phyloP scores from a whole-genome alignment of 306 rosid species.

The Casuarina glauca region DNA sequence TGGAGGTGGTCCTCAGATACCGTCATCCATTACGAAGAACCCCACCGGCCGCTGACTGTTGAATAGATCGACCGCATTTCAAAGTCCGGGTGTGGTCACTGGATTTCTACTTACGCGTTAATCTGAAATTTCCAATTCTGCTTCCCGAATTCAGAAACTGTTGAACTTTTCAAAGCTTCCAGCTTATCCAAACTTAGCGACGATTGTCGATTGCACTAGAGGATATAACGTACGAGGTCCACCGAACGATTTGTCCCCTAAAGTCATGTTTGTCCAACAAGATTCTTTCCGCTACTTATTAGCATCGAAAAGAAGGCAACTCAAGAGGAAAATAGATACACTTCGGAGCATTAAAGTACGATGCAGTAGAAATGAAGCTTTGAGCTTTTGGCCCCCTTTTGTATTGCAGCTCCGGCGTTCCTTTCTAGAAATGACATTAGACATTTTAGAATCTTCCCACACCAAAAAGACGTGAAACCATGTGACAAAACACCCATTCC shows the following conservation, averaged over 20 bases:
- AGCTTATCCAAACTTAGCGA: neutral
- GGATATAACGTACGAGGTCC: no score
- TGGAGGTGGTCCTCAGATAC: neutral
- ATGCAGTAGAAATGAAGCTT: neutral
- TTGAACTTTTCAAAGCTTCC: neutral
- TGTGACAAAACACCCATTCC: no score
- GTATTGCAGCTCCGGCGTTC: neutral
- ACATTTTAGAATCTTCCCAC: no score
- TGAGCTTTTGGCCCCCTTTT: neutral
- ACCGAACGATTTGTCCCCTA: no score
- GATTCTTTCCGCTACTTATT: no score
- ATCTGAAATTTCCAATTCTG: neutral
- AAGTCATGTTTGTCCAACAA: no score
- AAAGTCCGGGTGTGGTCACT: neutral
- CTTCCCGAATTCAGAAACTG: neutral
- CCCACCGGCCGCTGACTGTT: neutral
- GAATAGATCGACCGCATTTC: neutral
- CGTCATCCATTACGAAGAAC: constrained; percentile 7
- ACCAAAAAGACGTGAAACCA: no score
- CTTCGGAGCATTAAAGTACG: neutral
- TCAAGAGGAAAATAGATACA: neutral
- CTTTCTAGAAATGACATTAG: no score
- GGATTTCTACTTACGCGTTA: neutral
- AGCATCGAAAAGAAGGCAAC: no score
- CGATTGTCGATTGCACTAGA: neutral